Evolutionary conservation across 352 stramenopile species (phyloP), one percentile per base, ranked within the genome.

Genomic region (Thalassiosira sp.): DNA sequence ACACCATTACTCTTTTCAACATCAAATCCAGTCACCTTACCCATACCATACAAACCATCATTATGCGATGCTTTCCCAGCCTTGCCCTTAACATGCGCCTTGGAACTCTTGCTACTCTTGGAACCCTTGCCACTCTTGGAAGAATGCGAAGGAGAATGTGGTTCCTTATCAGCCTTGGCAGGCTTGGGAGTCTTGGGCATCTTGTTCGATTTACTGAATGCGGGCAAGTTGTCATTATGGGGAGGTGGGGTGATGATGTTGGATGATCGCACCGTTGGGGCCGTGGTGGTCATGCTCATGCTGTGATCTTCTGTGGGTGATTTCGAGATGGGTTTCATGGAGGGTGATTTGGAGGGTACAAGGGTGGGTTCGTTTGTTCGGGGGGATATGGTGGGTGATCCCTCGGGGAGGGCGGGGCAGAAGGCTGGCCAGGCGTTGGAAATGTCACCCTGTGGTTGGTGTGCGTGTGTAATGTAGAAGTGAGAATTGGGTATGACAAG

Each of bases 311-410:
- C 15, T 6, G 18, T 28, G 15, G 58, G 22, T 10, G 43, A 16
- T 0, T 33, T 59, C 1, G 27, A 16, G n/a, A n/a, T n/a, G 16
- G 54, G 13, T 1, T 6, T 49, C 15, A 20, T 27, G 33, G 35
- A 60, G 16, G 65, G 65, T 27, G 45, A 42, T 15, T 20, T 13
- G 16, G 65, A 66, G 1, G 65, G 65, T 7, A 27, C 49, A 8
- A 74, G n/a, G 3, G 65, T 74, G 10, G 65, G 65, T 27, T 67
- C 52, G 18, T 74, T 67, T n/a, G 65, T 53, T 22, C 33, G 28
- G 28, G 65, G 65, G 0, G 65, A 16, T 42, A 74, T 74, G 53
- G 65, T 74, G 18, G 65, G 53, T 20, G 51, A 66, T 8, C 28
- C 53, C n/a, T 11, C 37, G 3, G 37, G 53, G 22, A 72, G n/a